phyloP scores from a whole-genome alignment of 1,284 basidiomycete species.

The Neonothopanus nambi region DNA sequence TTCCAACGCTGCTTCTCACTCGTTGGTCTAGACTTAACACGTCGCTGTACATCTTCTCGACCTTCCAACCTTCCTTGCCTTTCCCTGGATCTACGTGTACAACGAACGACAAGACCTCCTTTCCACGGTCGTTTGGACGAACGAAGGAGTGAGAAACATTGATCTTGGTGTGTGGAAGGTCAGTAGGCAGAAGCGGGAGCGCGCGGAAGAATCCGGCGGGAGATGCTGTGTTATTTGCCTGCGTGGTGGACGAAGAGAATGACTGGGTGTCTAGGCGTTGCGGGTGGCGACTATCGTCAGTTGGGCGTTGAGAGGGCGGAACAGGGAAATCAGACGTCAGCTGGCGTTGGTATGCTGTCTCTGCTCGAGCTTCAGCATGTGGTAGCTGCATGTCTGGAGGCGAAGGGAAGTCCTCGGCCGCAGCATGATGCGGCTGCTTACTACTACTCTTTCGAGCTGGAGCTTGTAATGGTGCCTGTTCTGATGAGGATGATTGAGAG shows the following conservation, averaged over 20 bases:
- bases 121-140: conserved; percentile 81
- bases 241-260: no score
- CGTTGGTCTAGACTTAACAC: conserved; percentile 83
- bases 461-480: no score
- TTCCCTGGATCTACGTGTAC: conserved; percentile 67
- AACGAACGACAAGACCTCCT: conserved; percentile 84
- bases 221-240: conserved; percentile 3
- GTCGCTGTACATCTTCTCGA: conserved; percentile 94
- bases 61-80: conserved; percentile 78
- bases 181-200: conserved; percentile 65
- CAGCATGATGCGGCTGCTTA: conserved; percentile 29
- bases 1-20: conserved; percentile 64
- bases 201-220: conserved; percentile 55
- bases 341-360: conserved; percentile 5
- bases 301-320: neutral
- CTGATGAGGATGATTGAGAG: conserved; percentile 1
- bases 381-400: conserved; percentile 34
- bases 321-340: neutral
- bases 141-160: conserved; percentile 75
- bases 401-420: conserved; percentile 42
- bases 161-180: conserved; percentile 66
- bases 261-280: conserved; percentile 7
- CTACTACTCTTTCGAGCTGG: conserved; percentile 14
- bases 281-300: neutral
- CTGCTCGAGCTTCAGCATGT: conserved; percentile 9